Base-by-base conservation (phyloP, 139 green algal species). In the Chlorella ohadii region DNA sequence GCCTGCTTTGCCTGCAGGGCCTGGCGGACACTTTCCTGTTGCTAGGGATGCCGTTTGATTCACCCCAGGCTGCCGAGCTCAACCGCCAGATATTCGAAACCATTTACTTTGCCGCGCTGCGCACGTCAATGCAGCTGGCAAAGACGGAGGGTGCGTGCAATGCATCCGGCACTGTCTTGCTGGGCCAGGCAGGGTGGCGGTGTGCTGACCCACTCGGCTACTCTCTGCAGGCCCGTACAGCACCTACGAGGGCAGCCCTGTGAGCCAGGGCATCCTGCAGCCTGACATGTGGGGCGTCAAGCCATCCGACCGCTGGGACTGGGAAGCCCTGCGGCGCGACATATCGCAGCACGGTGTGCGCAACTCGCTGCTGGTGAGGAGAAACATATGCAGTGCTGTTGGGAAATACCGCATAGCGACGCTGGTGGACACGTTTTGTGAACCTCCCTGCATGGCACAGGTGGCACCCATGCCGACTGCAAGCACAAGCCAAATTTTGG, bases 1-100 rank as follows among this genome's bases (percentile, higher is more conserved):
- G 33, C 57, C 0, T 59, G 22, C 22, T 61, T 2, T 83, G 63
- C 7, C 4, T 98, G 20, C 95, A 98, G 89, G 97, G 97, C 66
- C 93, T 99, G 56, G 97, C 97, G 4, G 97, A 99, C 88, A 90
- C 94, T n/a, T 99, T 99, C 95, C 94, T 99, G 74, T 93, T 99
- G 61, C 93, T 99, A 67, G 97, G 97, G 78, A 87, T 99, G 95
- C 85, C 97, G 19, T 99, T 99, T 87, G 97, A 99, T 91, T 97
- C 91, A 41, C 77, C 86, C 3, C 90, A 97, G 84, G 96, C 95
- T 28, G 47, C 85, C 39, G 83, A 95, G 89, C 90, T 98, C 11
- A 98, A 98, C 90, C 91, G 88, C 55, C 93, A 99, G 47, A 98
- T 99, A 81, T 99, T 99, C 90, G 97, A 99, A 92, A 92, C 90